A percentile compares a stretch with the other conserved stretches of the same genome.
These are phyloP conservation scores for Neonectria magnoliae DNA, from an alignment of 2,329 filamentous ascomycete species.

Conservation along the genomic window DNA sequence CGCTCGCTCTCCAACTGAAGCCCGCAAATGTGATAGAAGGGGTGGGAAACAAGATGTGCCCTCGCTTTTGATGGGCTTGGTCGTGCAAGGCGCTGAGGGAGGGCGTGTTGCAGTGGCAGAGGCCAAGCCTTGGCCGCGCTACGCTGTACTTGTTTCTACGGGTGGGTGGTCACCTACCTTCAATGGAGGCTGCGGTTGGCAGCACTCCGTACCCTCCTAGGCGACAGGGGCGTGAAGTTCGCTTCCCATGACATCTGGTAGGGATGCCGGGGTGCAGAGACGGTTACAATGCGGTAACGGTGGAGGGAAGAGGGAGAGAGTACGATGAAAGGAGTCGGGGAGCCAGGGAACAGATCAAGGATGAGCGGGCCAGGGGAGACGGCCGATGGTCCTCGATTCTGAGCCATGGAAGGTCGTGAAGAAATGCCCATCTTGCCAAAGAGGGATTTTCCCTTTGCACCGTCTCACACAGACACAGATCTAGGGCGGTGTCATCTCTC, in stretches of 20 bases:
- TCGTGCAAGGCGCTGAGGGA: conserved; percentile 2
- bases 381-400: conserved; percentile 35
- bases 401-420: conserved; percentile 30
- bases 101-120: conserved; percentile 4
- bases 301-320: conserved; percentile 25
- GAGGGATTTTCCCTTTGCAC: conserved; percentile 17
- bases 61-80: background rate
- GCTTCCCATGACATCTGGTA: conserved; percentile 36
- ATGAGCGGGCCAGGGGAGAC: conserved; percentile 30
- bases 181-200: conserved; percentile 32
- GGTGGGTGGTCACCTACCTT: conserved; percentile 15
- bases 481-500: conserved; percentile 11
- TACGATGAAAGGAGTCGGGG: conserved; percentile 32
- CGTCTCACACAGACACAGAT: conserved; percentile 4
- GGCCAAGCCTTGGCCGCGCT: background rate
- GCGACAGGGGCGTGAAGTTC: conserved; percentile 35
- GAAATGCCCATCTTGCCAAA: conserved; percentile 36
- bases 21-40: conserved; percentile 4
- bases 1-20: background rate
- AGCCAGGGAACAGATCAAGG: conserved; percentile 38
- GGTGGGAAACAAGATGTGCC: background rate
- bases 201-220: conserved; percentile 25
- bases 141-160: background rate
- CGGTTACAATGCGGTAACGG: conserved; percentile 37
- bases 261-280: conserved; percentile 31